Conservation (phyloP, 768 basidiomycete genomes). For the Trametes sanguinea region DNA sequence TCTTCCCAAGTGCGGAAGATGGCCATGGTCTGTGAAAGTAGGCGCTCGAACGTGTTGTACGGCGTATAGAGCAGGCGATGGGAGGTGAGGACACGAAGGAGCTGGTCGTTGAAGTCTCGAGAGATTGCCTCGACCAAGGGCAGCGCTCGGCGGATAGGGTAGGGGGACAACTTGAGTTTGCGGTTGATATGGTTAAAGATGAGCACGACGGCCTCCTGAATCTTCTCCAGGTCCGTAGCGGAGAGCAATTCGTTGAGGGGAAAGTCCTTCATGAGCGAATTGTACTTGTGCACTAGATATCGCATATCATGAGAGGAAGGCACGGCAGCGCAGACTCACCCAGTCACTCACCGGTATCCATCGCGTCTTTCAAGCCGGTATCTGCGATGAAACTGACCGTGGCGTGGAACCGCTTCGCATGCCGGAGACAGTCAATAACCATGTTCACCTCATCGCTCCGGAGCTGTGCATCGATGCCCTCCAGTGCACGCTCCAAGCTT, state of each 20-base stretch:
- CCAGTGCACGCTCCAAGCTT: constrained; percentile 88
- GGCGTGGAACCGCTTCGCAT: constrained; percentile 95
- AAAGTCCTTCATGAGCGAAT: constrained; percentile 98
- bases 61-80: constrained; percentile 92
- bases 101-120: constrained; percentile 94
- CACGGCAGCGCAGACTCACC: background rate
- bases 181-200: constrained; percentile 96
- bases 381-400: constrained; percentile 98
- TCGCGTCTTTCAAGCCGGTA: constrained; percentile 93
- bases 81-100: constrained; percentile 86
- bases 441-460: constrained; percentile 89
- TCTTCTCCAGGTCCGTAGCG: constrained; percentile 93
- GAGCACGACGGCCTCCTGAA: constrained; percentile 82
- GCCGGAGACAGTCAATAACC: constrained; percentile 91
- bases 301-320: background rate
- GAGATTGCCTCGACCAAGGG: constrained; percentile 99
- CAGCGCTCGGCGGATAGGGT: constrained; percentile 93
- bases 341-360: constrained; percentile 68
- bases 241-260: constrained; percentile 95
- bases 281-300: constrained; percentile 88
- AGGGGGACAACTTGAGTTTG: constrained; percentile 93
- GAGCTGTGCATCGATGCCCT: constrained; percentile 90
- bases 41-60: constrained; percentile 90
- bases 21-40: constrained; percentile 70
- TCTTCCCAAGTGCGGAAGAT: constrained; percentile 68